Evolutionary conservation across 2,329 filamentous ascomycete species (phyloP).

Genomic region (Colletotrichum truncatum): DNA sequence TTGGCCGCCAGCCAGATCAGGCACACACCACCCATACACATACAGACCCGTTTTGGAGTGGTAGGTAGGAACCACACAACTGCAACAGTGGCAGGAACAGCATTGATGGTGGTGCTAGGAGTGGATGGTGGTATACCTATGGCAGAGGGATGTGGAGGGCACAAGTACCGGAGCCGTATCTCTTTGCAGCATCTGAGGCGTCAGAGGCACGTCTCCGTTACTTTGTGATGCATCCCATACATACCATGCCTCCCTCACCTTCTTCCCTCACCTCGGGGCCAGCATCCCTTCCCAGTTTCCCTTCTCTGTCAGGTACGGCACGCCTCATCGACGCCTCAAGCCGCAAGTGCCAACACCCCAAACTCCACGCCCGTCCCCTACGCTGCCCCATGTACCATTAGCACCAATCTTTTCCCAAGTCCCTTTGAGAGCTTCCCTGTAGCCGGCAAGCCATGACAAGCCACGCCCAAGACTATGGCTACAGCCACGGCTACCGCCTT

Average conservation of each 20-base stretch:
- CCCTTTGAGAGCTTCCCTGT: slow-evolving; percentile 5
- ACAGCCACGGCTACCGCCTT: not conserved
- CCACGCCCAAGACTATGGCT: not conserved
- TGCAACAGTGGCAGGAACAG: slow-evolving; percentile 3
- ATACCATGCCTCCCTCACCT: slow-evolving; percentile 18
- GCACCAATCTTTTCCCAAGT: slow-evolving; percentile 20
- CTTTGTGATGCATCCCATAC: not conserved
- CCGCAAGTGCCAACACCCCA: not conserved
- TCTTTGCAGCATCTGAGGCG: not conserved
- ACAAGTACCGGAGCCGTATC: slow-evolving; percentile 4
- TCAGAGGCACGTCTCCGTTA: not conserved
- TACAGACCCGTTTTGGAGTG: too few relatives aligned
- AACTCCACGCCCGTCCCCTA: slow-evolving; percentile 7
- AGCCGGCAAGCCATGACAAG: slow-evolving; percentile 8
- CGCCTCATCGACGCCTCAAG: slow-evolving; percentile 25
- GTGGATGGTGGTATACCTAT: not conserved
- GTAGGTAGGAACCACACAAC: too few relatives aligned
- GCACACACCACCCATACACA: too few relatives aligned
- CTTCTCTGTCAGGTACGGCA: slow-evolving; percentile 26
- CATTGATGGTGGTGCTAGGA: not conserved
- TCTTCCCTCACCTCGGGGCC: slow-evolving; percentile 10
- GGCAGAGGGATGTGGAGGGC: not conserved
- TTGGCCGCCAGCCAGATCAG: not conserved
- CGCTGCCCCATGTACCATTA: slow-evolving; percentile 8
- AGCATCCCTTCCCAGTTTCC: slow-evolving; percentile 27